A percentile compares a stretch with the other conserved stretches of the same genome.
phyloP scores from a whole-genome alignment of 1,139 yeast species.

The Debaryomyces sp. region DNA sequence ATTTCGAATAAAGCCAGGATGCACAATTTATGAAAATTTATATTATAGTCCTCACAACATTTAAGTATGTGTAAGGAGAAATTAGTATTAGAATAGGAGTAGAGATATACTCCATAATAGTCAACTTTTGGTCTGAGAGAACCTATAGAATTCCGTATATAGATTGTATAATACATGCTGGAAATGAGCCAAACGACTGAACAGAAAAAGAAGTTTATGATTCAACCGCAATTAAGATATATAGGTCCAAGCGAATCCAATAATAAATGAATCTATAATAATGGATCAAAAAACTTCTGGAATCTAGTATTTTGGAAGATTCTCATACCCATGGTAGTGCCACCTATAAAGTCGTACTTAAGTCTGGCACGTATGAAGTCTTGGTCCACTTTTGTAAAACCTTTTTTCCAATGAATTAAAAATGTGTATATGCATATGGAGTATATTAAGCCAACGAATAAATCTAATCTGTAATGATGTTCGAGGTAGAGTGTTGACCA shows the following conservation, averaged over 20 bases:
- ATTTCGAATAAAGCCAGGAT: neutral
- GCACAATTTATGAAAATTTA: neutral
- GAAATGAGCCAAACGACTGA: neutral
- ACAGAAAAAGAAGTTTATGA: neutral
- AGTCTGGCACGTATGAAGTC: conserved; percentile 15
- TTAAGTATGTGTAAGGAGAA: neutral
- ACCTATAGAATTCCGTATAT: neutral
- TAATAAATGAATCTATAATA: conserved; percentile 3
- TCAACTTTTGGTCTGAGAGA: neutral
- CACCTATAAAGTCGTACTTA: conserved; percentile 12
- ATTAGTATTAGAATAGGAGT: neutral
- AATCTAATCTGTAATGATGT: conserved; percentile 21
- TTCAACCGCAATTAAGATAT: conserved; percentile 5
- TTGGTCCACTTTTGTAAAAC: conserved; percentile 14
- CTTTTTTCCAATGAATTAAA: conserved; percentile 14
- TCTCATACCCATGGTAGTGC: conserved; percentile 20
- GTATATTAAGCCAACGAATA: conserved; percentile 18
- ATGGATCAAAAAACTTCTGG: conserved; percentile 18
- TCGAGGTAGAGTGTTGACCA: conserved; percentile 21
- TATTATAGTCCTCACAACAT: neutral
- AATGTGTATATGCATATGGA: conserved; percentile 15
- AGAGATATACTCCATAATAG: neutral
- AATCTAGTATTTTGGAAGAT: conserved; percentile 15
- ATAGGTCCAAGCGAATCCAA: neutral
- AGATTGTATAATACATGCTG: conserved; percentile 1